A percentile compares a stretch with the other conserved stretches of the same genome.
Conservation (phyloP, 1,139 yeast species). For the Blastobotrys niveus region DNA sequence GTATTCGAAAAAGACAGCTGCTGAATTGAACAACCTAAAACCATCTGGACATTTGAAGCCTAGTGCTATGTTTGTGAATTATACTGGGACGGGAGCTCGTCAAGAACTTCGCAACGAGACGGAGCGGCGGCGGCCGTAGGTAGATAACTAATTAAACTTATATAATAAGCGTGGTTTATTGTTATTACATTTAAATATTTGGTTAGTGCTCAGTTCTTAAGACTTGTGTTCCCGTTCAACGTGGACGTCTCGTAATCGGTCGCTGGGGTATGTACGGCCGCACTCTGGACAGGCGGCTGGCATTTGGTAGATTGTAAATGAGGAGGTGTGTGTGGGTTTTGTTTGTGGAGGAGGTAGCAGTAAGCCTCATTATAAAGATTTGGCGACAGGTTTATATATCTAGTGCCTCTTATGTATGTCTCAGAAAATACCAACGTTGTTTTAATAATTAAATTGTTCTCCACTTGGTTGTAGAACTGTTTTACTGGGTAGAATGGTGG, state of each 20-base stretch:
- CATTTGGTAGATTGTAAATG: not conserved
- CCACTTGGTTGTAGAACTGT: not conserved
- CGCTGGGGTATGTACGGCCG: not conserved
- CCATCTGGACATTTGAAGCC: too few relatives aligned
- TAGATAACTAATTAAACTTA: not conserved
- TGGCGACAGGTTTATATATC: not conserved
- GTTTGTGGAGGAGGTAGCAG: too few relatives aligned
- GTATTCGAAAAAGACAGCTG: too few relatives aligned
- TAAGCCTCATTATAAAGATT: too few relatives aligned
- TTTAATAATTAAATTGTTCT: not conserved
- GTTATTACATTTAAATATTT: too few relatives aligned
- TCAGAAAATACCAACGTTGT: not conserved
- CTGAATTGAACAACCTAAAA: too few relatives aligned
- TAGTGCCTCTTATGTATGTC: not conserved
- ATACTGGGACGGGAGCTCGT: too few relatives aligned
- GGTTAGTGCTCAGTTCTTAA: too few relatives aligned
- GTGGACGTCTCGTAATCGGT: constrained; percentile 1
- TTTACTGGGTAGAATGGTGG: not conserved
- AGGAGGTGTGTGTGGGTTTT: too few relatives aligned
- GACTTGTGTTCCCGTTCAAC: not conserved
- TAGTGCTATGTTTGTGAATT: too few relatives aligned
- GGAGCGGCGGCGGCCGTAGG: not conserved
- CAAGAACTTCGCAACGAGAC: not conserved
- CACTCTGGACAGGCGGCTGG: constrained; percentile 2
- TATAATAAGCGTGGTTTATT: not conserved